A percentile compares a stretch with the other conserved stretches of the same genome.
phyloP scores from a whole-genome alignment of 306 rosid species.

The Notholithocarpus densiflorus region DNA sequence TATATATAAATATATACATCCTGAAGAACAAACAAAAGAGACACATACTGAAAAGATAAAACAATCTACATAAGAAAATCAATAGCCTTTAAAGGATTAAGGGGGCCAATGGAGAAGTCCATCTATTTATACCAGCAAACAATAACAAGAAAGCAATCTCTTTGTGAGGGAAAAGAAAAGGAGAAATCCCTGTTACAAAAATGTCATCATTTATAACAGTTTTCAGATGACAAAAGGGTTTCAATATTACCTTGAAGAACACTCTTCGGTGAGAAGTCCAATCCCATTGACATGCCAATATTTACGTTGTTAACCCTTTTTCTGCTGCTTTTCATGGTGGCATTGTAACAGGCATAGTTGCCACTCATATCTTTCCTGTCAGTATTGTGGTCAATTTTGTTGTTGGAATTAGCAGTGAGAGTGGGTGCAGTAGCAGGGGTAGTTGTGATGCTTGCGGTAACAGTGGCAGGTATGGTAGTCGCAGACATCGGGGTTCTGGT shows the following conservation, averaged over 20 bases:
- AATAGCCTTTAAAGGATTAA: not conserved
- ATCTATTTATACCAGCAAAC: not conserved
- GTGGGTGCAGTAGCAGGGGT: conserved; percentile 15
- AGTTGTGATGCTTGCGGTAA: not conserved
- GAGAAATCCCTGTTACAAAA: not conserved
- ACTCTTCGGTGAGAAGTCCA: conserved; percentile 72
- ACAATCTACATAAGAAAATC: not conserved
- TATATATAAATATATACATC: not conserved
- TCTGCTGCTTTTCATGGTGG: conserved; percentile 15
- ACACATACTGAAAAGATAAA: not conserved
- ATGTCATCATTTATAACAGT: not conserved
- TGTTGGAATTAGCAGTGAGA: conserved; percentile 4
- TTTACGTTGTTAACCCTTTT: conserved; percentile 20
- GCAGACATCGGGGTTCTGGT: not conserved
- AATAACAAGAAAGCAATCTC: not conserved
- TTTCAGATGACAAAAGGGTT: not conserved
- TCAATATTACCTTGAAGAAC: conserved; percentile 60
- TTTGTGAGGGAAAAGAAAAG: not conserved
- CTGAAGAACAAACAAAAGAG: not conserved
- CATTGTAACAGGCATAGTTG: conserved; percentile 13
- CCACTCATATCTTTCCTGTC: conserved; percentile 27
- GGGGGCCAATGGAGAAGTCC: not conserved
- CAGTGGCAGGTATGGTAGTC: conserved; percentile 6
- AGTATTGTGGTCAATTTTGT: not conserved
- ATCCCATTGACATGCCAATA: conserved; percentile 35